A percentile compares a stretch with the other conserved stretches of the same genome.
Evolutionary conservation across 768 basidiomycete species (phyloP).

Genomic region (Pilatotrama ljubarskyi): DNA sequence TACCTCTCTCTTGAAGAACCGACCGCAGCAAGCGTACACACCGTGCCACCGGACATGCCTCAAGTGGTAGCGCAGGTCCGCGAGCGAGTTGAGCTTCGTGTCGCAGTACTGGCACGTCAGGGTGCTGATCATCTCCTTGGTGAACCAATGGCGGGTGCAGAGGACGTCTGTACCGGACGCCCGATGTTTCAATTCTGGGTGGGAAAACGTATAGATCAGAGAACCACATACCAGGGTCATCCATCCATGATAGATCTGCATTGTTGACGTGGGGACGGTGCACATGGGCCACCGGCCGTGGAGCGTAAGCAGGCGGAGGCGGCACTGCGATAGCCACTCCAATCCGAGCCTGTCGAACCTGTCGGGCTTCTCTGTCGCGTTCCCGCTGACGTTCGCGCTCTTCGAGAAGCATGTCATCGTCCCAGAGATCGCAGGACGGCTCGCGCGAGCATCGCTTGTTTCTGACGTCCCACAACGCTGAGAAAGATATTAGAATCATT

Average conservation of each 20-base stretch:
- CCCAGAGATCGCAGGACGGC: conserved; percentile 40
- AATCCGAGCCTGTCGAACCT: not conserved
- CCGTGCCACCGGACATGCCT: conserved; percentile 22
- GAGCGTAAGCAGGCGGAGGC: conserved; percentile 6
- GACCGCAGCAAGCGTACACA: conserved; percentile 32
- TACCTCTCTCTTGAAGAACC: conserved; percentile 28
- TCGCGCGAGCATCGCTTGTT: conserved; percentile 31
- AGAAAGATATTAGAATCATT: no score
- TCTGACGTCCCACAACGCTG: conserved; percentile 30
- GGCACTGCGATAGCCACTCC: no score
- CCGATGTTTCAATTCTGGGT: not conserved
- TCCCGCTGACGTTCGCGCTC: conserved; percentile 32
- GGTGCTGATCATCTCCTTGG: conserved; percentile 24
- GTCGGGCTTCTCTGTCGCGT: conserved; percentile 17
- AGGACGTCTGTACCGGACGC: conserved; percentile 10
- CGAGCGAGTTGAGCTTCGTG: conserved; percentile 25
- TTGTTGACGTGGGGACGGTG: not conserved
- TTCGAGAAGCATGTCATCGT: conserved; percentile 39
- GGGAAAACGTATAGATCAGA: not conserved
- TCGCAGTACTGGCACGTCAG: conserved; percentile 31
- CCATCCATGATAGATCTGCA: conserved; percentile 23
- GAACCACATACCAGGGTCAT: conserved; percentile 18
- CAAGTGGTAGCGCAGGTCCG: conserved; percentile 31
- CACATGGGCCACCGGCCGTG: conserved; percentile 1
- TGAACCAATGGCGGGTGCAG: conserved; percentile 26